A percentile compares a stretch with the other conserved stretches of the same genome.
phyloP scores from a whole-genome alignment of 73 alveolate species.

The Paramecium sonneborni region DNA sequence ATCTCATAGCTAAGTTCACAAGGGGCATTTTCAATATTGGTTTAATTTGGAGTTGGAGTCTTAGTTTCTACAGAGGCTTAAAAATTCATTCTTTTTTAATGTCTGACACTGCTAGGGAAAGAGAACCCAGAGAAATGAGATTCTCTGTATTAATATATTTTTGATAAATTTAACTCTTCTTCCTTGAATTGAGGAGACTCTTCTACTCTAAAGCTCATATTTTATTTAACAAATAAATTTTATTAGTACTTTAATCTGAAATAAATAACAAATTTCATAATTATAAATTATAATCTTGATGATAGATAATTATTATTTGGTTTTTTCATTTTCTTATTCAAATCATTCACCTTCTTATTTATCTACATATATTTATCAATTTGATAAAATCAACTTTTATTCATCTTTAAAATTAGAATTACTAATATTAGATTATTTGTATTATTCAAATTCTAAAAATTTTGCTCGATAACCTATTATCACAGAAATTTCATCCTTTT shows the following conservation, averaged over 20 bases:
- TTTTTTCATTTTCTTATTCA: not conserved
- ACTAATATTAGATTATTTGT: not conserved
- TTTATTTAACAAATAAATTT: slow-evolving; percentile 13
- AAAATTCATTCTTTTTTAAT: not conserved
- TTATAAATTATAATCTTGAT: not conserved
- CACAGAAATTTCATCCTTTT: slow-evolving; percentile 8
- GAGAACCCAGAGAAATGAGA: slow-evolving; percentile 34
- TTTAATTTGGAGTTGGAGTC: slow-evolving; percentile 5
- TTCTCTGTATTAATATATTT: not conserved
- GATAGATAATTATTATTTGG: not conserved
- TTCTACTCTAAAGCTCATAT: slow-evolving; percentile 13
- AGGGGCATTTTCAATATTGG: slow-evolving; percentile 19
- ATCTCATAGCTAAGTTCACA: not conserved
- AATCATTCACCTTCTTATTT: not conserved
- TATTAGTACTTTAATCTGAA: not conserved
- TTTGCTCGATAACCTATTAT: not conserved
- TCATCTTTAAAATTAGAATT: not conserved
- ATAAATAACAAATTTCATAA: not conserved
- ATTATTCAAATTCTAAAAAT: not conserved
- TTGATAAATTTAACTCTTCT: slow-evolving; percentile 5
- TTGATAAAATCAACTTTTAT: not conserved
- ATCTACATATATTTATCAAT: not conserved
- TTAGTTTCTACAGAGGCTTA: slow-evolving; percentile 9
- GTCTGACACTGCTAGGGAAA: slow-evolving; percentile 19
- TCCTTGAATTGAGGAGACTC: slow-evolving; percentile 8